These are phyloP conservation scores for Tolypocladium ovalisporum DNA, from an alignment of 2,329 filamentous ascomycete species.

Conservation along the genomic window DNA sequence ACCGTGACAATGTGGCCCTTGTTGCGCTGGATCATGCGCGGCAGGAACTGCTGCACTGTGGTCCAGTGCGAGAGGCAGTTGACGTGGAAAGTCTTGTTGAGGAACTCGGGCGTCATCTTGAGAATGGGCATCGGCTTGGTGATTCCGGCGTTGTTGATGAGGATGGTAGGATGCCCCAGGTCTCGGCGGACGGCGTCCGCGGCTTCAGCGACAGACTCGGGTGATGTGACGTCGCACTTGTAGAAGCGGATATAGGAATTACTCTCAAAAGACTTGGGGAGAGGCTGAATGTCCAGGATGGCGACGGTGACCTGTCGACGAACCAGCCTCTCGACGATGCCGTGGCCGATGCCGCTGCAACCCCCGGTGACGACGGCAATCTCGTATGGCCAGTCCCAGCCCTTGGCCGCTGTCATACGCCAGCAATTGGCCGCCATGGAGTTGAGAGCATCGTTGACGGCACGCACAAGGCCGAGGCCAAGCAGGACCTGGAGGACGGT, in stretches of 20 bases:
- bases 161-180: constrained; percentile 52
- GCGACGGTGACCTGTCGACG: constrained; percentile 48
- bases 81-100: constrained; percentile 56
- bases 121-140: constrained; percentile 49
- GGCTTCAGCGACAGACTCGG: constrained; percentile 30
- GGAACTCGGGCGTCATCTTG: constrained; percentile 38
- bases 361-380: constrained; percentile 33
- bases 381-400: constrained; percentile 27
- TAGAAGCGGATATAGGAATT: constrained; percentile 17
- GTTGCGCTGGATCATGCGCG: constrained; percentile 48
- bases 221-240: constrained; percentile 27
- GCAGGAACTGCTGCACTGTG: constrained; percentile 54
- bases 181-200: constrained; percentile 25
- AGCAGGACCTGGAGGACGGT: constrained; percentile 9
- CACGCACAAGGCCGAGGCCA: constrained; percentile 11
- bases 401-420: constrained; percentile 9
- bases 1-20: constrained; percentile 65
- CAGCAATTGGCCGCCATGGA: constrained; percentile 18
- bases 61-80: constrained; percentile 58
- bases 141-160: constrained; percentile 63
- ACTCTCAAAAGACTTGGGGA: constrained; percentile 13
- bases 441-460: constrained; percentile 14
- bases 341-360: constrained; percentile 29
- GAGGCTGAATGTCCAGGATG: constrained; percentile 50
- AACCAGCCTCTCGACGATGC: constrained; percentile 20